Base-by-base conservation (phyloP, 2,329 filamentous ascomycete species). In the Spiromastix sp. region DNA sequence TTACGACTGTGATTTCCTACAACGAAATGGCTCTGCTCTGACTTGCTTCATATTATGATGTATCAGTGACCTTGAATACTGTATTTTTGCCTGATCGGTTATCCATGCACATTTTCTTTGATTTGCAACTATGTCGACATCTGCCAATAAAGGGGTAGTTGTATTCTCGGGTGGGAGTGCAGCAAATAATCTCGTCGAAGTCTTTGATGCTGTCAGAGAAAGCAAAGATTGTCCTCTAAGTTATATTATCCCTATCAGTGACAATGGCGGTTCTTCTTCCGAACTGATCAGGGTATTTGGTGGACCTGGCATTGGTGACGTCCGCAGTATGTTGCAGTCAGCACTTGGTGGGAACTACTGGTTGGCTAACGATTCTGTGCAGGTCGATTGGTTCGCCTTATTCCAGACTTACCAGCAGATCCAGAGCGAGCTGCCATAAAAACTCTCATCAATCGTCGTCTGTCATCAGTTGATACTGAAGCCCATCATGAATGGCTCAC, bases 281-380 rank as follows among this genome's bases (percentile, higher is more conserved):
- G 89, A 96, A 64, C 67, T 95, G 50, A 93, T 95, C 46, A 74
- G 91, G 22, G 86, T 96, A 22, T 91, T 96, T 61, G 91, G 89
- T 10, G 91, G 91, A 1, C 89, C 89, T 45, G 89, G 89, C 2
- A 70, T 86, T 50, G 82, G 82, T 37, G 82, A 87, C 61, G 73
- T 86, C 17, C 69, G 82, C 54, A 84, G 79, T 81, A 63, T 21
- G 10, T 24, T 32, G 15, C 13, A 3, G 31, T 21, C 12, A 22
- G 12, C 29, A 27, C 13, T 9, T 30, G 5, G 11, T 19, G 8
- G 24, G 20, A 30, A 30, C 6, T n/a, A 8, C 13, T 7, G 12
- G 11, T 26, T 15, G 20, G 26, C 33, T 40, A 16, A 38, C 33
- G 36, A n/a, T n/a, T n/a, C 12, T 25, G 26, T 36, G 33, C 44